Conservation (phyloP, 257 asterid genomes). For the Solanum piurae region DNA sequence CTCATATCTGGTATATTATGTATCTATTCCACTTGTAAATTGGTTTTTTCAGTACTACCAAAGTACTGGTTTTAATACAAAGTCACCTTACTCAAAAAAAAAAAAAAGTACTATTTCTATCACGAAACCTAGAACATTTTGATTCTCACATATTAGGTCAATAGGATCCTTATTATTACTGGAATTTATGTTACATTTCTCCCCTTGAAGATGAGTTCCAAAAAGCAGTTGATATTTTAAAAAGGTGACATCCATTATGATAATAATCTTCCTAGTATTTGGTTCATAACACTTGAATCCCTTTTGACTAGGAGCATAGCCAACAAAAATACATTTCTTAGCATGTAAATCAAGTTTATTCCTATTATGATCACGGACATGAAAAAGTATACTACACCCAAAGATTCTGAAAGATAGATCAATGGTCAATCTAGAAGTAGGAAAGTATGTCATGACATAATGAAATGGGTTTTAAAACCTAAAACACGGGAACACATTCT, state of each 20-base stretch:
- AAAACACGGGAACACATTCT: neutral
- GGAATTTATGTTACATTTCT: neutral
- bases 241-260: neutral
- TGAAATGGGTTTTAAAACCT: neutral
- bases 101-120: neutral
- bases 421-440: neutral
- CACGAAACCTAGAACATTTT: neutral
- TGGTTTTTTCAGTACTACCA: too few relatives aligned
- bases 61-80: too few relatives aligned
- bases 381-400: neutral
- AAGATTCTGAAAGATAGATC: neutral
- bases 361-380: neutral
- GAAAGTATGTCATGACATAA: neutral
- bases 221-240: neutral
- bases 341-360: neutral
- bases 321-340: neutral
- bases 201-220: neutral
- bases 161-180: neutral
- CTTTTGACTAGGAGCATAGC: neutral
- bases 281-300: neutral
- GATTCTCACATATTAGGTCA: neutral
- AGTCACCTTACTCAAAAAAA: too few relatives aligned
- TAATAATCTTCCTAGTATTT: neutral
- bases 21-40: too few relatives aligned
- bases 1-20: too few relatives aligned